These are phyloP conservation scores for Anthracocystis panici-leucophaei DNA, from an alignment of 1,284 basidiomycete species.

Conservation along the genomic window DNA sequence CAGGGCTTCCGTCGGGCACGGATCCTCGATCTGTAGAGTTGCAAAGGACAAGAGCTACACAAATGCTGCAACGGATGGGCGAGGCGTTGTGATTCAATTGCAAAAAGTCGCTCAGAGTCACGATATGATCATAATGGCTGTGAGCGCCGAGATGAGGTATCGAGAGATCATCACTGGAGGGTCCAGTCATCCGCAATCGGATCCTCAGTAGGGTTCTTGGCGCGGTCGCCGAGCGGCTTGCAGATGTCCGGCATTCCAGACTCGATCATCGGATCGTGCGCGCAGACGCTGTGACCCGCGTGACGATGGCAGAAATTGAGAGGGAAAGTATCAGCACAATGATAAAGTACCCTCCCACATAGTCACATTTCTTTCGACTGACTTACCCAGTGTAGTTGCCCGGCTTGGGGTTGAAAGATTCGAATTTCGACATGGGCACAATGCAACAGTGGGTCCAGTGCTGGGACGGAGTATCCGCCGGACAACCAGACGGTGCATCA, in stretches of 20 bases:
- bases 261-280: conserved; percentile 16
- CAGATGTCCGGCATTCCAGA: conserved; percentile 16
- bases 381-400: conserved; percentile 20
- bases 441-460: conserved; percentile 32
- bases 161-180: neutral
- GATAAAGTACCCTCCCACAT: neutral
- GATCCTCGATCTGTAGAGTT: conserved; percentile 38
- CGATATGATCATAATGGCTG: neutral
- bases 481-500: conserved; percentile 9
- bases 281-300: conserved; percentile 17
- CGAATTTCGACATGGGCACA: conserved; percentile 10
- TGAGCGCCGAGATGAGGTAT: neutral
- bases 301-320: too few species aligned
- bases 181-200: conserved; percentile 9
- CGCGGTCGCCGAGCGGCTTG: neutral
- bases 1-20: conserved; percentile 24
- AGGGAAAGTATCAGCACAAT: neutral
- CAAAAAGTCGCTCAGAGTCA: too few species aligned
- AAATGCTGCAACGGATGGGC: conserved; percentile 37
- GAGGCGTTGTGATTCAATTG: conserved; percentile 20
- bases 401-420: neutral
- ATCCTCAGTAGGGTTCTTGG: neutral
- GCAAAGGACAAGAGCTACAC: conserved; percentile 28
- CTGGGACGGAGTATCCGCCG: neutral
- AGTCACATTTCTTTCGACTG: neutral